Base-by-base conservation (phyloP, 2,329 filamentous ascomycete genomes). In the Calonectria fujianensis region DNA sequence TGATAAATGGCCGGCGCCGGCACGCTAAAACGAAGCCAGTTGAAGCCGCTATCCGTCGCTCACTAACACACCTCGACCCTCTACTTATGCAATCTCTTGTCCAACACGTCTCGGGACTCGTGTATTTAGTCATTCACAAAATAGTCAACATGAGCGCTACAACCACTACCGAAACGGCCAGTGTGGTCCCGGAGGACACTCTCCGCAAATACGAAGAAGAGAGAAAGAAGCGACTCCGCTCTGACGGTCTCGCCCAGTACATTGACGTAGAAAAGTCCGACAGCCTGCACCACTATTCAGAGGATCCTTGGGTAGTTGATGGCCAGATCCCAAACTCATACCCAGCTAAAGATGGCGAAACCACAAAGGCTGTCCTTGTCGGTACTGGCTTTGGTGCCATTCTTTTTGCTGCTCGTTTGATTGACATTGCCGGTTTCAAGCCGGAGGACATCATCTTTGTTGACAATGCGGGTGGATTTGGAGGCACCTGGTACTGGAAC, bases 401-500 rank as follows among this genome's bases (percentile, higher is more conserved):
- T 5, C 37, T 39, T 11, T 63, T 63, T 31, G 57, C 57, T 3
- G 57, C 41, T 29, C 57, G 57, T 29, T 13, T 63, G 35, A 63
- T 63, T 27, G 57, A 63, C 24, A 63, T 41, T 41, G 57, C 57
- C 9, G 57, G 57, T 13, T 63, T 63, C 35, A 63, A 63, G 35
- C 57, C 57, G 2, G 57, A 63, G 14, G 57, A 63, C 10, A 63
- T 63, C 37, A 27, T 63, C 20, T 63, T 63, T 37, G 57, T 63
- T 8, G 57, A 63, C 35, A 63, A 63, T 63, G 57, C 57, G 4
- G 57, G 57, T 13, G 57, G 57, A 2, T 63, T 63, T 41, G 57
- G 57, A 41, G 57, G 57, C 14, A 63, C 57, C 16, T 63, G 57
- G 57, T 63, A 88, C 72, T 89, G 88, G 86, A 89, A 89, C 74